Base-by-base conservation (phyloP, 1,139 yeast genomes). In the Saccharomyces hybrid region DNA sequence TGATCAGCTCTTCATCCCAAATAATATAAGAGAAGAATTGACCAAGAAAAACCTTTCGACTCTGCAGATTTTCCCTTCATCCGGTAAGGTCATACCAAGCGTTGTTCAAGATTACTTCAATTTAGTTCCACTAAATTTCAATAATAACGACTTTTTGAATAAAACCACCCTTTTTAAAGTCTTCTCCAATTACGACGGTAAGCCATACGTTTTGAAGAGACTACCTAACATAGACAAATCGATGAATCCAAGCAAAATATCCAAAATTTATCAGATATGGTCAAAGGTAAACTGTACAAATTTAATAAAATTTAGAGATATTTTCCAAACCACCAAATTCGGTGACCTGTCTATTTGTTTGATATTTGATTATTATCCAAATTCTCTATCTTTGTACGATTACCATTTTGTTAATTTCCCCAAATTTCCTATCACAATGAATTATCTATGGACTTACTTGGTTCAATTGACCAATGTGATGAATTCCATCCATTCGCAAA, bases 311-410 rank as follows among this genome's bases (percentile, higher is more conserved):
- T 72, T 90, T 7, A 78, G 81, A 52, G 97, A 91, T 67, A 90
- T 95, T 9, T 93, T 93, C 68, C 86, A 96, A 0, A 84, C 95
- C 9, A 80, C 89, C 59, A 88, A 91, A 4, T 93, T 95, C 73
- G 91, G 90, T 46, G 93, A 87, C 60, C 78, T 79, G 57, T 83
- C 88, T 1, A 71, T 86, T 54, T 81, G 81, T 48, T 71, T 83
- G 49, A 82, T 84, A 4, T 82, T 83, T 65, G 95, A 86, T 62
- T 88, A 80, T 67, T 84, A 78, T 66, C 93, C 95, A 28, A 72
- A 79, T 54, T 76, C 89, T 1, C 72, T 72, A 52, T 83, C 90
- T 2, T 70, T 87, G 48, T 72, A 75, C 57, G 88, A 83, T 57
- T 67, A 73, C 7, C 84, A 82, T 67, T 76, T 83, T 66, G 73